Evolutionary conservation across 129 eudicot species (phyloP), one percentile per base, ranked within the genome.

Genomic region (Pulicaria dysenterica): DNA sequence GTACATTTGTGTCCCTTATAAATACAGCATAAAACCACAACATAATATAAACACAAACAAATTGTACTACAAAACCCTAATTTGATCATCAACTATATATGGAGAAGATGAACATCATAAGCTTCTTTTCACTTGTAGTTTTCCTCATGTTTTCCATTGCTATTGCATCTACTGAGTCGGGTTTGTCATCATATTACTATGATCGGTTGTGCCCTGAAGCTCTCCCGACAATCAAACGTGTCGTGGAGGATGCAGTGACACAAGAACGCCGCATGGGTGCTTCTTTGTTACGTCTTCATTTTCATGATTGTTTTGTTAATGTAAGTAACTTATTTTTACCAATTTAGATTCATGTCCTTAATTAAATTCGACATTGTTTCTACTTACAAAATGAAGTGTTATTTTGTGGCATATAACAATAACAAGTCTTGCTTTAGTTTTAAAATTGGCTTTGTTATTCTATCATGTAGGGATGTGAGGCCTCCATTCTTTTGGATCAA

Each of bases 231-330:
- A 80, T 85, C 43, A 82, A 73, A 65, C 77, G 82, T 4, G 76
- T 68, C 7, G 90, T 85, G 24, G 75, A 76, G 57, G 85, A 79
- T 5, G 92, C 91, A 8, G 62, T 86, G 7, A 55, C 64, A 3
- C 79, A 77, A 70, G 88, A 86, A 57, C 47, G 59, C 3, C 85
- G 91, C 57, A 86, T 86, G 87, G 91, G 88, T 11, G 88, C 91
- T 41, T 77, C 82, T 49, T 68, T 81, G 51, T 69, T 84, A 15
- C 84, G 88, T 31, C 74, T 86, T 17, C 85, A 83, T 73, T 80
- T 86, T 71, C 91, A 80, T 37, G 91, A 86, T 45, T 85, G 90
- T 56, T 85, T 85, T 63, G 87, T 80, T 39, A 79, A 76, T 7
- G 79, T 74, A 53, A 51, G 79, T 42, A 40, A 49, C 50, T 10